Evolutionary conservation across 805 yeast species (phyloP).

Genomic region (Sugiyamaella valdiviana): DNA sequence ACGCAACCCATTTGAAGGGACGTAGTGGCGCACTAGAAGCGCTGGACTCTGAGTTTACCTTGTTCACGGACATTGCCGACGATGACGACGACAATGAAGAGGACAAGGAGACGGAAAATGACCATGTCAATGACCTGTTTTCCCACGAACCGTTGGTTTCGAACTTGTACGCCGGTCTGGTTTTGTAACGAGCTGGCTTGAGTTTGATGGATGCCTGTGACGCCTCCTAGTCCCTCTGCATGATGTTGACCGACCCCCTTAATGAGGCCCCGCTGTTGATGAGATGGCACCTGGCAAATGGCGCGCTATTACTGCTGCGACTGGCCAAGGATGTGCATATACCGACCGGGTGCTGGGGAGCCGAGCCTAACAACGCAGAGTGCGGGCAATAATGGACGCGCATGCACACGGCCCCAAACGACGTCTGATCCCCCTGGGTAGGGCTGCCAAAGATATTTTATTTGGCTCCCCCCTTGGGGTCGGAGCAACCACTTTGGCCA

Average conservation of each 20-base stretch:
- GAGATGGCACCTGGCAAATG: conserved; percentile 1
- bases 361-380: background rate
- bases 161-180: conserved; percentile 20
- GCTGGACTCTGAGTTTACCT: conserved; percentile 11
- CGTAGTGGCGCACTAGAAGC: background rate
- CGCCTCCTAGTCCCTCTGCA: background rate
- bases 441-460: too few relatives aligned
- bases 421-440: too few relatives aligned
- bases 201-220: background rate
- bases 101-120: conserved; percentile 1
- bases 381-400: background rate
- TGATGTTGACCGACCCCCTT: background rate
- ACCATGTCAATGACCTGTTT: conserved; percentile 1
- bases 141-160: conserved; percentile 17
- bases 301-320: conserved; percentile 10
- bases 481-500: background rate
- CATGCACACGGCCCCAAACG: too few relatives aligned
- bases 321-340: conserved; percentile 1
- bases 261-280: background rate
- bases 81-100: conserved; percentile 6
- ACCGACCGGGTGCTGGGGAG: background rate
- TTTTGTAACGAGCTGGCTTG: conserved; percentile 5
- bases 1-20: background rate
- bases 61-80: conserved; percentile 15
- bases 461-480: background rate